phyloP scores from a whole-genome alignment of 768 basidiomycete species.

The Mycena vitilis region DNA sequence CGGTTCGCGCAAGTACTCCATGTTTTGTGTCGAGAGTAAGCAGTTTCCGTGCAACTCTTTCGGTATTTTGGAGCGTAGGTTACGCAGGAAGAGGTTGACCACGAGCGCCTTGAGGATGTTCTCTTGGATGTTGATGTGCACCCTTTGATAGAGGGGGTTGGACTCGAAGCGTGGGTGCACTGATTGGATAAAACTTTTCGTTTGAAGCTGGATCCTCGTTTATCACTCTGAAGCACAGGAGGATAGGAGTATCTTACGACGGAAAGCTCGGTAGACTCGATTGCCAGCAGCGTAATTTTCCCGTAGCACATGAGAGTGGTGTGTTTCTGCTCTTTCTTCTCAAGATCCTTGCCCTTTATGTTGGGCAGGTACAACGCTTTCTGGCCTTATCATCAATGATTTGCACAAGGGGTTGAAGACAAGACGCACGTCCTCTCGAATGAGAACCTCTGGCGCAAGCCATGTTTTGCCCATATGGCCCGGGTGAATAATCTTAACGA shows the following conservation, averaged over 20 bases:
- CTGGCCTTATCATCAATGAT: slow-evolving; percentile 52
- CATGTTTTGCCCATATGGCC: slow-evolving; percentile 93
- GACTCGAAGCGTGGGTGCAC: slow-evolving; percentile 63
- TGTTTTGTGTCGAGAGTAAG: slow-evolving; percentile 83
- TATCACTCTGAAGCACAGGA: slow-evolving; percentile 13
- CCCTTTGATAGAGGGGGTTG: slow-evolving; percentile 74
- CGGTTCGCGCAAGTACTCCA: slow-evolving; percentile 87
- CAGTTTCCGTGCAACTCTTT: slow-evolving; percentile 74
- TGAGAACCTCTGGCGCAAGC: slow-evolving; percentile 90
- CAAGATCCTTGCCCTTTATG: slow-evolving; percentile 78
- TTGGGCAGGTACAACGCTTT: slow-evolving; percentile 94
- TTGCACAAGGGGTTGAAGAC: not conserved
- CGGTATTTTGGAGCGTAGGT: slow-evolving; percentile 77
- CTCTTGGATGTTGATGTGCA: slow-evolving; percentile 94
- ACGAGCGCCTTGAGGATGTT: slow-evolving; percentile 93
- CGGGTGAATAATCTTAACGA: slow-evolving; percentile 74
- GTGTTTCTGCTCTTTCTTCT: slow-evolving; percentile 65
- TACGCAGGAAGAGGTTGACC: slow-evolving; percentile 84
- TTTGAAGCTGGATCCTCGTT: slow-evolving; percentile 72
- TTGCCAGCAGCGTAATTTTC: slow-evolving; percentile 81
- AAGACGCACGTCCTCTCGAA: slow-evolving; percentile 85
- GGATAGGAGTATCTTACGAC: slow-evolving; percentile 65
- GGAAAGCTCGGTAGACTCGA: slow-evolving; percentile 89
- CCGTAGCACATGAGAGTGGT: slow-evolving; percentile 84
- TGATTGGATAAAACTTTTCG: slow-evolving; percentile 72